Percentiles rank a stretch among this genome's conserved stretches.
Evolutionary conservation across 495 filamentous ascomycete genomes (phyloP).

Genomic region (Schizothecium vesticola): DNA sequence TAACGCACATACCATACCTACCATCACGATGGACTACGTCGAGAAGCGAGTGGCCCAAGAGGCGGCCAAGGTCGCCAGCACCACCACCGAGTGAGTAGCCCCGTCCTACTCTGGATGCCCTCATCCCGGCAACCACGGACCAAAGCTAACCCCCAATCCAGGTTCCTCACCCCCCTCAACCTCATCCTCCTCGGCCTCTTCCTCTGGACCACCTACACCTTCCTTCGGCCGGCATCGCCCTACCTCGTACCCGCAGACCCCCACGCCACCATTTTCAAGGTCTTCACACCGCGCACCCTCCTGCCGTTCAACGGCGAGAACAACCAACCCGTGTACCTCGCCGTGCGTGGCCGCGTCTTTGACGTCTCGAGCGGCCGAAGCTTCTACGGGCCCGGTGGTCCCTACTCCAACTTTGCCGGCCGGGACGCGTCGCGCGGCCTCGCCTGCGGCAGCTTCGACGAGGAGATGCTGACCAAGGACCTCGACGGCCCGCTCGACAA

Average conservation of each 20-base stretch:
- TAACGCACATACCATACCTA: slow-evolving; percentile 5
- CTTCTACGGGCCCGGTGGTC: slow-evolving; percentile 91
- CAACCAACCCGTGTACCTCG: slow-evolving; percentile 70
- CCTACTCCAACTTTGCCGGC: slow-evolving; percentile 91
- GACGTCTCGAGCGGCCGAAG: slow-evolving; percentile 79
- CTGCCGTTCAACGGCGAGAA: slow-evolving; percentile 81
- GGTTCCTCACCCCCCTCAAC: slow-evolving; percentile 74
- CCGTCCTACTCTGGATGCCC: neutral
- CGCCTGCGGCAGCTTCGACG: slow-evolving; percentile 89
- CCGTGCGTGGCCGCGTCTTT: slow-evolving; percentile 79
- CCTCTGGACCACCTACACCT: slow-evolving; percentile 62
- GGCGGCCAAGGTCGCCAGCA: slow-evolving; percentile 30
- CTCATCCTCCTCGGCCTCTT: slow-evolving; percentile 65
- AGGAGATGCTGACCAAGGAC: slow-evolving; percentile 93
- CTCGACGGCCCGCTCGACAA: slow-evolving; percentile 80
- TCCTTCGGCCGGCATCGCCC: slow-evolving; percentile 51
- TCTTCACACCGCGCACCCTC: slow-evolving; percentile 82
- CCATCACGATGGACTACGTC: slow-evolving; percentile 48
- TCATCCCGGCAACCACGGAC: slow-evolving; percentile 17
- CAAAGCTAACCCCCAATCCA: slow-evolving; percentile 23
- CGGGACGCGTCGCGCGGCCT: slow-evolving; percentile 89
- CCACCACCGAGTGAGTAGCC: slow-evolving; percentile 11
- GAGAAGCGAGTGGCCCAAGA: slow-evolving; percentile 49
- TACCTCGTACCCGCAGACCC: slow-evolving; percentile 58
- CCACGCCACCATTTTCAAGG: slow-evolving; percentile 77